Evolutionary conservation across 2,329 filamentous ascomycete genomes (phyloP).

Genomic region (Dactylonectria estremocensis): DNA sequence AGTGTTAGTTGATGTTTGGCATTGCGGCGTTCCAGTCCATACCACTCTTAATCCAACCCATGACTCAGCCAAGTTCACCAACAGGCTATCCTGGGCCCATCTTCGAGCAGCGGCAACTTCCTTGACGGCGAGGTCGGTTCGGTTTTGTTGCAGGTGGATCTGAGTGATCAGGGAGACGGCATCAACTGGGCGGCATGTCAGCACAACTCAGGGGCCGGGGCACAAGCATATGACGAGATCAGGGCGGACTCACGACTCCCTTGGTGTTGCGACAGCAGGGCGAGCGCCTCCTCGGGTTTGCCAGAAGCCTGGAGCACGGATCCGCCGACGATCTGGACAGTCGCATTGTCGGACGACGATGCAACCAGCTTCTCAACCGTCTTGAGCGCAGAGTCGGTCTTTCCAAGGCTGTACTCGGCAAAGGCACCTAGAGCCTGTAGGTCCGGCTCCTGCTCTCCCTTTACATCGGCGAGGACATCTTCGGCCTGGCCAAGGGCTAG

Average conservation of each 20-base stretch:
- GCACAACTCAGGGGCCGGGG: conserved; percentile 29
- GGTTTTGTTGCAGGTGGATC: conserved; percentile 92
- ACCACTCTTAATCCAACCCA: conserved; percentile 94
- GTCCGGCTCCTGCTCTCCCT: conserved; percentile 78
- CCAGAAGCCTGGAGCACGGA: conserved; percentile 85
- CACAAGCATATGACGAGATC: background rate
- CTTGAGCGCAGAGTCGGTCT: conserved; percentile 73
- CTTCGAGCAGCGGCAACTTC: conserved; percentile 88
- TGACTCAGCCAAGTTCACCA: conserved; percentile 95
- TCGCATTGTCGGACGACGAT: conserved; percentile 79
- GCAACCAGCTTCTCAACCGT: conserved; percentile 78
- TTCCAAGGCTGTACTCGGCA: conserved; percentile 76
- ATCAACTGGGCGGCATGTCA: conserved; percentile 65
- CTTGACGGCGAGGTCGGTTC: conserved; percentile 90
- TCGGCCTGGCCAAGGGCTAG: conserved; percentile 86
- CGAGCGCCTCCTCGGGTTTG: conserved; percentile 87
- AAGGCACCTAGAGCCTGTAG: conserved; percentile 83
- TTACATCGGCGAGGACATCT: conserved; percentile 79
- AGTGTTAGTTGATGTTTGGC: conserved; percentile 45
- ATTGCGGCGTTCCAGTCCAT: conserved; percentile 43
- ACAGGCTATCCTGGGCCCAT: conserved; percentile 94
- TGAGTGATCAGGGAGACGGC: conserved; percentile 91
- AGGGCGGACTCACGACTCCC: conserved; percentile 78
- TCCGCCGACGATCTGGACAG: conserved; percentile 86
- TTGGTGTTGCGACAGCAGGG: conserved; percentile 85